These are phyloP conservation scores for Neodidymelliopsis sp. DNA, from an alignment of 2,329 filamentous ascomycete species.

Conservation along the genomic window DNA sequence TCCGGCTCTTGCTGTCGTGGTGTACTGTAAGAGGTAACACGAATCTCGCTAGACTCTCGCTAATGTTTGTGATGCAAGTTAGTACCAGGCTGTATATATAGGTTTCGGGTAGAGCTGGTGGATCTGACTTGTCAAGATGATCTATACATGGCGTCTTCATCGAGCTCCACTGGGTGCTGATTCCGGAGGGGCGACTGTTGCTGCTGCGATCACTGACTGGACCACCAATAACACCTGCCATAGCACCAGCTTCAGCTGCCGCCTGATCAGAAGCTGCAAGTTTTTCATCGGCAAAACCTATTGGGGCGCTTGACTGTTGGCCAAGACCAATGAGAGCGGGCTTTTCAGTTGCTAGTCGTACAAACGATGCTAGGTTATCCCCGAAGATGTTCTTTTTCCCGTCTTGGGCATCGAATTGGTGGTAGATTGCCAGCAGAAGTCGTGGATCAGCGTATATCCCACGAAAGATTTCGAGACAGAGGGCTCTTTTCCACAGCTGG, in stretches of 20 bases:
- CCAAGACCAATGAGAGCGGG: constrained; percentile 87
- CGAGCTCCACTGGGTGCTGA: constrained; percentile 91
- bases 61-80: constrained; percentile 87
- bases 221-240: constrained; percentile 82
- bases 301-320: constrained; percentile 84
- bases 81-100: constrained; percentile 92
- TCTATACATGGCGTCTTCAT: constrained; percentile 89
- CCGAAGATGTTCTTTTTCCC: constrained; percentile 79
- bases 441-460: constrained; percentile 83
- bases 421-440: constrained; percentile 80
- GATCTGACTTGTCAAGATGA: constrained; percentile 89
- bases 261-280: constrained; percentile 77
- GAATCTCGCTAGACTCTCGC: constrained; percentile 91
- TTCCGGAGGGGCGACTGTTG: constrained; percentile 73
- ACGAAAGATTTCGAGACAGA: constrained; percentile 91
- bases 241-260: constrained; percentile 86
- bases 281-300: constrained; percentile 63
- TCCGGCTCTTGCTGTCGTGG: constrained; percentile 63
- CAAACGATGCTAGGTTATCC: constrained; percentile 84
- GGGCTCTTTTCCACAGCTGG: constrained; percentile 81
- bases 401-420: constrained; percentile 76
- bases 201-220: constrained; percentile 67
- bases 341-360: constrained; percentile 91
- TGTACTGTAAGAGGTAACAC: constrained; percentile 90
- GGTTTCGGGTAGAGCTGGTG: constrained; percentile 84